These are phyloP conservation scores for Aulographum hederae DNA, from an alignment of 2,329 filamentous ascomycete genomes.

Conservation along the genomic window DNA sequence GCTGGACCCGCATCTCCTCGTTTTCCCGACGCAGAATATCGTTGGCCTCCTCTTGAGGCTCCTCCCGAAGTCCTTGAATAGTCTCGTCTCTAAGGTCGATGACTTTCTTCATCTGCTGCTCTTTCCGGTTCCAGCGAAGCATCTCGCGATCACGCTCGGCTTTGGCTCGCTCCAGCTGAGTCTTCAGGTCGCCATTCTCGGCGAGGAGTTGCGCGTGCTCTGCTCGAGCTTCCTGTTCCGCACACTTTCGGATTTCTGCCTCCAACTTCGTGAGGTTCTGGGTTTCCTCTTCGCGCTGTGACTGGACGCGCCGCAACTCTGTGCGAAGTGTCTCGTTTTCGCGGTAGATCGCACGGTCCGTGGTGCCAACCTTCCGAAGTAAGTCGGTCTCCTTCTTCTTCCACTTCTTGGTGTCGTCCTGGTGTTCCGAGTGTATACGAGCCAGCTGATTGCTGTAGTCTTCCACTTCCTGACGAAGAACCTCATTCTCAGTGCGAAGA, in stretches of 20 bases:
- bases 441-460: conserved; percentile 13
- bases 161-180: conserved; percentile 59
- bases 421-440: conserved; percentile 3
- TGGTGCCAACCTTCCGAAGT: conserved; percentile 2
- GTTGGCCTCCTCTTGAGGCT: conserved; percentile 17
- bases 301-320: conserved; percentile 12
- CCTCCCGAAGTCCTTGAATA: conserved; percentile 13
- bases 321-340: conserved; percentile 6
- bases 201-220: conserved; percentile 40
- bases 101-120: conserved; percentile 14
- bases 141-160: conserved; percentile 43
- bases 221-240: conserved; percentile 16
- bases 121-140: conserved; percentile 14
- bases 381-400: conserved; percentile 2
- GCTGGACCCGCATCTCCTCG: conserved; percentile 18
- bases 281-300: conserved; percentile 17
- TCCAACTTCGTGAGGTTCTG: conserved; percentile 16
- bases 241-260: conserved; percentile 12
- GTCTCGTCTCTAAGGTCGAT: conserved; percentile 20
- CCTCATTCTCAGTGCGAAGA: conserved; percentile 8
- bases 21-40: conserved; percentile 21
- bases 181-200: conserved; percentile 50
- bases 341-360: conserved; percentile 3
- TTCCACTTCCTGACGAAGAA: conserved; percentile 6
- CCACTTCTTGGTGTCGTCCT: conserved; percentile 4